Percentiles rank a stretch among this genome's conserved stretches.
phyloP scores from a whole-genome alignment of 768 basidiomycete genomes.

The Panellus pusillus region DNA sequence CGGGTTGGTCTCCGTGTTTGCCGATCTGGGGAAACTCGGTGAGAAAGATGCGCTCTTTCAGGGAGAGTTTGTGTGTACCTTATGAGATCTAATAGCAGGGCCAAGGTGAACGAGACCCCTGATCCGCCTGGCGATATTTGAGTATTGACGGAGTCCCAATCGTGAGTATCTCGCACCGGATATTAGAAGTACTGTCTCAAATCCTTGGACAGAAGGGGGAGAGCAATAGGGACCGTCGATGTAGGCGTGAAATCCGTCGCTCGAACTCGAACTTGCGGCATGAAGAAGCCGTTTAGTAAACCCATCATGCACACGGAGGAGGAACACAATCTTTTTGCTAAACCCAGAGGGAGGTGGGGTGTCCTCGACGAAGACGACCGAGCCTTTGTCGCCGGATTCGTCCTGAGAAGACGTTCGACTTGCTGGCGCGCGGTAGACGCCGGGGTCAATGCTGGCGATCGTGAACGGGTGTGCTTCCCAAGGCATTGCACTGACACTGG shows the following conservation, averaged over 20 bases:
- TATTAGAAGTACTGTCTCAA: conserved; percentile 45
- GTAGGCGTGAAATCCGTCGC: conserved; percentile 36
- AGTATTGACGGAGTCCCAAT: not conserved
- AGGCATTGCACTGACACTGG: conserved; percentile 43
- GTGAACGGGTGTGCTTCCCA: conserved; percentile 55
- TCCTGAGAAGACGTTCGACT: not conserved
- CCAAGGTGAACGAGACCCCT: conserved; percentile 44
- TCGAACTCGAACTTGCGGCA: conserved; percentile 20
- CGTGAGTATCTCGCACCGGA: conserved; percentile 34
- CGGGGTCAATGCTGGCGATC: conserved; percentile 40
- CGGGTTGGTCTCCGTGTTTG: conserved; percentile 22
- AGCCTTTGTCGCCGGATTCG: conserved; percentile 6
- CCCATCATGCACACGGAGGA: conserved; percentile 52
- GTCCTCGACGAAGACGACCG: conserved; percentile 7
- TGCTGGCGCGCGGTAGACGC: not conserved
- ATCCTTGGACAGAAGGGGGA: conserved; percentile 36
- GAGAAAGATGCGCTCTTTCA: not conserved
- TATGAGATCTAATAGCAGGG: conserved; percentile 39
- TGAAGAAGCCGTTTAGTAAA: conserved; percentile 48
- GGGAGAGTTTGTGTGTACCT: conserved; percentile 30
- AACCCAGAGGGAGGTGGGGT: not conserved
- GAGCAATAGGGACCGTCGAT: conserved; percentile 57
- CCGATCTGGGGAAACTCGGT: not conserved
- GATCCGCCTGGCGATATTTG: conserved; percentile 39
- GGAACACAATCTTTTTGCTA: conserved; percentile 48